These are phyloP conservation scores for Cystoisospora suis DNA, from an alignment of 169 alveolate species.

Conservation along the genomic window DNA sequence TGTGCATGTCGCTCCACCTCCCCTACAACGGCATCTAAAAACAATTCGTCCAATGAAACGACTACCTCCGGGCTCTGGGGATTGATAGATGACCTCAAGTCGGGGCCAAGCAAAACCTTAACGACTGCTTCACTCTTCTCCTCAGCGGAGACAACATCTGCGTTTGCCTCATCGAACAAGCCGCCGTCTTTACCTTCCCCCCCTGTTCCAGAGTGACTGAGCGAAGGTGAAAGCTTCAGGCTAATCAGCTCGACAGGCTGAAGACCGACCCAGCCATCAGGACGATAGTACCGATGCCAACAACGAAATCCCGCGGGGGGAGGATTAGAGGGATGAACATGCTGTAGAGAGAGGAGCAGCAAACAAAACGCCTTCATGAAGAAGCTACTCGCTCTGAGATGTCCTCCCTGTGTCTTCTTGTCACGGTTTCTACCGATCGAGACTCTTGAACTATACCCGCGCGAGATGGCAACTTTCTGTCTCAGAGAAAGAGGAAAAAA, in stretches of 20 bases:
- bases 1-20: background rate
- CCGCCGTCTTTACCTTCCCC: background rate
- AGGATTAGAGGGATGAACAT: background rate
- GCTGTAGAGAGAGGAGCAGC: background rate
- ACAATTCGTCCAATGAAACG: slow-evolving; percentile 33
- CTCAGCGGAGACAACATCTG: background rate
- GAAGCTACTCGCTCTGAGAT: no score
- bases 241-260: slow-evolving; percentile 48
- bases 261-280: slow-evolving; percentile 63
- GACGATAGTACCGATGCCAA: slow-evolving; percentile 52
- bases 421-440: no score
- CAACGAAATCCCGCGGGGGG: slow-evolving; percentile 50
- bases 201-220: background rate
- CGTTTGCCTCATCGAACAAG: background rate
- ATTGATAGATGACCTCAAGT: slow-evolving; percentile 11
- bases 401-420: no score
- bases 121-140: slow-evolving; percentile 48
- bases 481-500: background rate
- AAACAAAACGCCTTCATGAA: no score
- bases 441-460: no score
- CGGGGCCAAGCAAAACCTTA: slow-evolving; percentile 42
- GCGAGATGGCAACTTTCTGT: no score
- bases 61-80: slow-evolving; percentile 31
- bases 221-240: background rate
- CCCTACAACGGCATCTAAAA: slow-evolving; percentile 28